A percentile compares a stretch with the other conserved stretches of the same genome.
Evolutionary conservation across 345 rosid genomes (phyloP).

Genomic region (Physaria fendleri): DNA sequence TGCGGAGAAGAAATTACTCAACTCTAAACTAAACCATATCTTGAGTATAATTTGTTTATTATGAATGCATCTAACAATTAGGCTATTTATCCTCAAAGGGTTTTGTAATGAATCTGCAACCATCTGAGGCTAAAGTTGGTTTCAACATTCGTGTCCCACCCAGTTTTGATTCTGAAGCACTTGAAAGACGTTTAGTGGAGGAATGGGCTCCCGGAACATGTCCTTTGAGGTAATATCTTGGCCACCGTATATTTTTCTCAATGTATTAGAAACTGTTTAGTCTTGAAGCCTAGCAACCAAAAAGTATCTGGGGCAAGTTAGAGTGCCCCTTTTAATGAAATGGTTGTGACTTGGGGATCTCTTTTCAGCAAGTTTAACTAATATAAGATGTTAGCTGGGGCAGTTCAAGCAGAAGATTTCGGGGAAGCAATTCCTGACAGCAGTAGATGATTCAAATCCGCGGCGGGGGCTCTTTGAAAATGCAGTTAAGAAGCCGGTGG

Average conservation of each 20-base stretch:
- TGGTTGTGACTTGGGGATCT: neutral
- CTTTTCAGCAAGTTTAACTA: constrained; percentile 5
- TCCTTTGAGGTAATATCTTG: constrained; percentile 56
- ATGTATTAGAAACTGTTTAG: neutral
- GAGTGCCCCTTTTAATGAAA: neutral
- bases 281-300: neutral
- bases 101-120: constrained; percentile 93
- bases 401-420: constrained; percentile 75
- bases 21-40: too few species aligned
- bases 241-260: neutral
- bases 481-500: constrained; percentile 70
- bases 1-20: too few species aligned
- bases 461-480: constrained; percentile 87
- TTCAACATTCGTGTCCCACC: constrained; percentile 88
- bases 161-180: constrained; percentile 51
- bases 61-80: neutral
- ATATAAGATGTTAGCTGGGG: constrained; percentile 34
- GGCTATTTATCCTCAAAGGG: constrained; percentile 41
- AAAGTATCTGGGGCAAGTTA: neutral
- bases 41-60: too few species aligned
- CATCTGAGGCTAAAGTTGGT: constrained; percentile 98
- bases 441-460: constrained; percentile 61
- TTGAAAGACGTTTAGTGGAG: constrained; percentile 79
- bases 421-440: constrained; percentile 59
- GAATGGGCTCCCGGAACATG: constrained; percentile 99